Percentiles rank a stretch among this genome's conserved stretches.
These are phyloP conservation scores for Nakazawaea wyomingensis DNA, from an alignment of 805 yeast species.

Conservation along the genomic window DNA sequence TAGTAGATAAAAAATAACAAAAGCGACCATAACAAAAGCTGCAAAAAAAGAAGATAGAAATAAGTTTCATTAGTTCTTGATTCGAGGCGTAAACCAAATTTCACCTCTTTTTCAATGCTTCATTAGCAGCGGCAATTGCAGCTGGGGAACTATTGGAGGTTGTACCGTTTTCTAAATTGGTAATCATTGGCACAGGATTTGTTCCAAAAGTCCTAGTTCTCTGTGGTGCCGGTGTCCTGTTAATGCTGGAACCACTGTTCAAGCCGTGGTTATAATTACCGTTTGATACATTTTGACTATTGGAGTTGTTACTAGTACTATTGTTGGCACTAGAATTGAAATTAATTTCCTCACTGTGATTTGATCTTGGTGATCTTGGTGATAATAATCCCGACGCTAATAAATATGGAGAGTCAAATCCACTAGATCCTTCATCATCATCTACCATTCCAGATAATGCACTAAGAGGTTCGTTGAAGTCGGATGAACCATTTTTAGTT, in stretches of 20 bases:
- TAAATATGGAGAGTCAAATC: slow-evolving; percentile 65
- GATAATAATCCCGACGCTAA: slow-evolving; percentile 58
- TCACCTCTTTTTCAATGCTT: slow-evolving; percentile 3
- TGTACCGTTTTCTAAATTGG: slow-evolving; percentile 15
- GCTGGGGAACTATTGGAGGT: slow-evolving; percentile 11
- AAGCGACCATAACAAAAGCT: too few relatives aligned
- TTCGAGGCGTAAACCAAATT: too few relatives aligned
- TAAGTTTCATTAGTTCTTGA: too few relatives aligned
- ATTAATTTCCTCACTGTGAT: slow-evolving; percentile 11
- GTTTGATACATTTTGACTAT: too few relatives aligned
- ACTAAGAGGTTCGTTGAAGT: slow-evolving; percentile 18
- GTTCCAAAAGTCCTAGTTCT: slow-evolving; percentile 14
- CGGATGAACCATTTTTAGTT: slow-evolving; percentile 32
- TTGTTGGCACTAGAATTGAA: slow-evolving; percentile 1
- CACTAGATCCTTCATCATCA: slow-evolving; percentile 20
- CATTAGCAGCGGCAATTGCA: slow-evolving; percentile 10
- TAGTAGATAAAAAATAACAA: too few relatives aligned
- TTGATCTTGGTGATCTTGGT: slow-evolving; percentile 32
- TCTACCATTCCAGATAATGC: not conserved
- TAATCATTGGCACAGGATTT: slow-evolving; percentile 16
- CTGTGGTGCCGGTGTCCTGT: slow-evolving; percentile 6
- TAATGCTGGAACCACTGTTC: slow-evolving; percentile 8
- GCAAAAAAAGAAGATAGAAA: too few relatives aligned
- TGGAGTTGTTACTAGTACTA: not conserved
- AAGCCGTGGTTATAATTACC: not conserved